Base-by-base conservation (phyloP, 768 basidiomycete species). In the Kwoniella bestiolae region DNA sequence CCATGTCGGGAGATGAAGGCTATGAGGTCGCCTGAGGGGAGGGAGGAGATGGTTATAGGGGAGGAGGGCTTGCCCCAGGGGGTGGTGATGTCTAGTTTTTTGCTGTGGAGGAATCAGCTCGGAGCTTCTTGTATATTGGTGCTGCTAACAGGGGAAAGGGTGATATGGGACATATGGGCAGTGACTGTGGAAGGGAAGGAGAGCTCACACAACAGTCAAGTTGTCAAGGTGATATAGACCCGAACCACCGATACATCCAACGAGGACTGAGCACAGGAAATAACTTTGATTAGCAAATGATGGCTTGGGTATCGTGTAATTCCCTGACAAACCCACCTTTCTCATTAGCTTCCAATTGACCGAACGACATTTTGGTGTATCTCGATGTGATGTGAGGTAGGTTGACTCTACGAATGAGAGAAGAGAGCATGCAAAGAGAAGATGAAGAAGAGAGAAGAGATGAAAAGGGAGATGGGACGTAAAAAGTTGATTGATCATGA, bases 1-100 rank as follows among this genome's bases (percentile, higher is more conserved):
- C 94, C 94, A 79, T 98, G 96, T 9, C 95, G 88, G 0, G 95
- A 89, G 56, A 97, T 82, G 84, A 98, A 99, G 56, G 95, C 95
- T 69, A 97, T 83, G 50, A 84, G 85, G 21, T 67, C 74, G 44
- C 92, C 91, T 0, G 90, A 89, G 1, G 92, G 91, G 23, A 96
- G 87, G n/a, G 88, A 81, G 21, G 88, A 88, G 79, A 99, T 94
- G n/a, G 89, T 88, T 69, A 98, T 94, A 0, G 93, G 93, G 0
- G 93, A 90, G 34, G 89, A 91, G 2, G 95, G 91, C 73, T 85
- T 84, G 25, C 95, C 95, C 94, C 94, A 98, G 9, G 95, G 95
- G 92, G 63, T 65, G 32, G 56, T 59, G 38, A 65, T 53, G 23
- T 65, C 63, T 28, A 65, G 47, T 44, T 65, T 65, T 46, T 65